Base-by-base conservation (phyloP, 371 early-diverging fungal species). In the Apophysomyces trapeziformis region DNA sequence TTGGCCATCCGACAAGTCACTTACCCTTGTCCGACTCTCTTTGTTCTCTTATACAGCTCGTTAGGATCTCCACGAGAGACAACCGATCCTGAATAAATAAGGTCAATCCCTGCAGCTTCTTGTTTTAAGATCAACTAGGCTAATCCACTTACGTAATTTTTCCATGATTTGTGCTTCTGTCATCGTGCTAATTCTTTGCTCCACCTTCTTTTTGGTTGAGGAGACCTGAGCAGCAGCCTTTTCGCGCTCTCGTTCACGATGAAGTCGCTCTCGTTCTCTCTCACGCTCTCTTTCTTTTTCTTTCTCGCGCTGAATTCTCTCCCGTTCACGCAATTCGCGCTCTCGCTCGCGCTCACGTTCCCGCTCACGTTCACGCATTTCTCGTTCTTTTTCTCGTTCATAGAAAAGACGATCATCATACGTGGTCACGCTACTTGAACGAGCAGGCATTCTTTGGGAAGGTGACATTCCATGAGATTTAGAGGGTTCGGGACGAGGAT, bases 21-120 rank as follows among this genome's bases (percentile, higher is more conserved):
- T 74, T 86, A 92, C 91, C 96, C 99, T 87, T 98, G 97, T 11
- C 99, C 99, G 64, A 98, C 92, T 72, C 96, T 93, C 78, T 95
- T 93, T 66, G 93, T 81, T 70, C 95, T 94, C 72, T 89, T 85
- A 83, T 97, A 98, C 50, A 92, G 76, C 6, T 78, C 77, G 59
- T 88, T 90, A 36, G 98, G 97, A 73, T 98, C 96, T 11, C 91
- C 94, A 26, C 84, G 79, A 26, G 95, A 89, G n/a, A 96, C 96
- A 35, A 96, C 87, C 35, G 84, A 70, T 14, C 75, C 77, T 76
- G 66, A 11, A 60, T 7, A 41, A 38, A 8, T n/a, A 26, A 60
- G 0, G 43, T 44, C 14, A 58, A 21, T 50, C 16, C 16, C 13
- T n/a, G 5, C 41, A 26, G 41, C 5, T 41, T 8, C 13, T 41